Evolutionary conservation across 2,329 filamentous ascomycete species (phyloP).

Genomic region (Fusarium zealandicum): DNA sequence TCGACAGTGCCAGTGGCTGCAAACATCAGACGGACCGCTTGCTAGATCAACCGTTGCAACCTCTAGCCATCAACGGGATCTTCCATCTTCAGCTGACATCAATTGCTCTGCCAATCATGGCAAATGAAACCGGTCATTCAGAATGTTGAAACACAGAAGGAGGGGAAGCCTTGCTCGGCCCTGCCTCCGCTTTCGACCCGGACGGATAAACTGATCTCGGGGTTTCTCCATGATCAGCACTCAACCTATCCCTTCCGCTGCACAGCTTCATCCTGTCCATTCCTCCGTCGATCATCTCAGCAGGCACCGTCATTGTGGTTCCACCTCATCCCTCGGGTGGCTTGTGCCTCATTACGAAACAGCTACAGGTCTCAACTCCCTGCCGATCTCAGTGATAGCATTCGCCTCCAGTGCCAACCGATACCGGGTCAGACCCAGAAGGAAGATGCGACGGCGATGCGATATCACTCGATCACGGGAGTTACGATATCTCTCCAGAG

Average conservation of each 20-base stretch:
- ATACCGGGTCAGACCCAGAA: not conserved
- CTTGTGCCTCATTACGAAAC: constrained; percentile 19
- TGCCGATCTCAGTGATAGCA: not conserved
- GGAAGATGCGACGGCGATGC: not conserved
- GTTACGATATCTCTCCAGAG: not conserved
- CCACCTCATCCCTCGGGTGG: constrained; percentile 27
- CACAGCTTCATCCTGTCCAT: constrained; percentile 15
- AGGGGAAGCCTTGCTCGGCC: constrained; percentile 10
- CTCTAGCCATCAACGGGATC: not conserved
- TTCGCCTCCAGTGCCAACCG: constrained; percentile 4
- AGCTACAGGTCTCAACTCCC: constrained; percentile 1
- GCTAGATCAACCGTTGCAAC: constrained; percentile 3
- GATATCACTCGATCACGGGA: not conserved
- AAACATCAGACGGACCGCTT: constrained; percentile 3
- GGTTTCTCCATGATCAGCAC: constrained; percentile 10
- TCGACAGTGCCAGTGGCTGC: constrained; percentile 10
- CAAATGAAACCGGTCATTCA: not conserved
- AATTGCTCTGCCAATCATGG: not conserved
- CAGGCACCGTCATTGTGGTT: constrained; percentile 26
- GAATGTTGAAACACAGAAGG: not conserved
- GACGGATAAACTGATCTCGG: constrained; percentile 21
- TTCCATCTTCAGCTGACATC: not conserved
- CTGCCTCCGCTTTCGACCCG: constrained; percentile 1
- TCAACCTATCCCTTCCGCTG: constrained; percentile 10
- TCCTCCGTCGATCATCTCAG: constrained; percentile 25